These are phyloP conservation scores for Salisapilia sapeloensis DNA, from an alignment of 352 stramenopile genomes.

Conservation along the genomic window DNA sequence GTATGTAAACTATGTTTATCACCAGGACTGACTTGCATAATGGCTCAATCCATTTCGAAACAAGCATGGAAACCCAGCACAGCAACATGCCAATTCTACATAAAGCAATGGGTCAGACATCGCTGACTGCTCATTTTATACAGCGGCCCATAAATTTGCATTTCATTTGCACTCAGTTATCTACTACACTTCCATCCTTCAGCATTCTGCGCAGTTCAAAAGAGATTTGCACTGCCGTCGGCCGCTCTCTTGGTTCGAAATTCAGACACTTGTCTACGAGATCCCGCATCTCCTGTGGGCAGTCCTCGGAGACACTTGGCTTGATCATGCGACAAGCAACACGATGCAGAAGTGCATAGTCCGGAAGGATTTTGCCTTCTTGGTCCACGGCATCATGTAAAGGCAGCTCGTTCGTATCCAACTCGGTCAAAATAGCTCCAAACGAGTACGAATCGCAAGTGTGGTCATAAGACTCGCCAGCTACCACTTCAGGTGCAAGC, in stretches of 20 bases:
- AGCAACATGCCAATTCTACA: no score
- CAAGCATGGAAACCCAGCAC: no score
- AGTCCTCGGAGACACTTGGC: constrained; percentile 13
- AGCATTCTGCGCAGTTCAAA: constrained; percentile 24
- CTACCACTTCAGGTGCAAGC: constrained; percentile 2
- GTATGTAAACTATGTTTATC: no score
- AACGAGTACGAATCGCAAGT: constrained; percentile 1
- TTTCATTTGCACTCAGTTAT: no score
- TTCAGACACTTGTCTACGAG: constrained; percentile 15
- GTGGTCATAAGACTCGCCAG: background rate
- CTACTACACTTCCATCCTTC: no score
- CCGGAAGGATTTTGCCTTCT: constrained; percentile 13
- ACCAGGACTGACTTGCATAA: no score
- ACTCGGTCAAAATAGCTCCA: constrained; percentile 2
- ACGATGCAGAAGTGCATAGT: constrained; percentile 26
- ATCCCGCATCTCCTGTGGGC: constrained; percentile 13
- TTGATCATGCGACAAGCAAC: constrained; percentile 13
- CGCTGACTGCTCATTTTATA: no score
- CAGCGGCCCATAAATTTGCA: no score
- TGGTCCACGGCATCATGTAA: constrained; percentile 17
- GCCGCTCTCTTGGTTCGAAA: constrained; percentile 13
- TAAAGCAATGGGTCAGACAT: no score
- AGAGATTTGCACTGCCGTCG: constrained; percentile 18
- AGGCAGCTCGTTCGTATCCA: constrained; percentile 6
- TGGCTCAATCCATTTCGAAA: no score